Conservation (phyloP, 1,284 basidiomycete genomes). For the Erythrobasidium hasegawianum region DNA sequence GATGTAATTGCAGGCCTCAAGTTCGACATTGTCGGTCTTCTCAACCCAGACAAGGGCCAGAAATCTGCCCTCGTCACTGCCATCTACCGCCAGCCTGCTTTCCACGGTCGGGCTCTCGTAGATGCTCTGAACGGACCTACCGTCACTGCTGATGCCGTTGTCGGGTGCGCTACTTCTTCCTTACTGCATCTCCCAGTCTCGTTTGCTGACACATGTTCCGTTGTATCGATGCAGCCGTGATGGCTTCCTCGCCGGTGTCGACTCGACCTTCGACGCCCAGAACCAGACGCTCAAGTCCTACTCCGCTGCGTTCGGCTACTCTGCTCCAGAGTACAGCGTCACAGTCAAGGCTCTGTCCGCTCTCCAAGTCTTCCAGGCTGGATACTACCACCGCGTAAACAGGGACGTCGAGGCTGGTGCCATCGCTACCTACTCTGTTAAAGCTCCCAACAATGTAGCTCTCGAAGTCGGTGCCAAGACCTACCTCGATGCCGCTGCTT, state of each 20-base stretch:
- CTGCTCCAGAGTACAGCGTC: slow-evolving; percentile 93
- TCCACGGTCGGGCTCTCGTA: slow-evolving; percentile 86
- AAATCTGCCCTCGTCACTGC: slow-evolving; percentile 77
- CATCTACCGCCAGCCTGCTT: slow-evolving; percentile 92
- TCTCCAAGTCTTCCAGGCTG: slow-evolving; percentile 87
- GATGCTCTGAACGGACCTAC: slow-evolving; percentile 98
- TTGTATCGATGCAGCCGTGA: slow-evolving; percentile 74
- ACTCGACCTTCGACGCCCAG: slow-evolving; percentile 94
- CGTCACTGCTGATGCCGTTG: slow-evolving; percentile 84
- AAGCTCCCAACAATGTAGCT: slow-evolving; percentile 79
- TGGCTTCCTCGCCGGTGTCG: slow-evolving; percentile 94
- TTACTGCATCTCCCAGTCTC: too few relatives aligned
- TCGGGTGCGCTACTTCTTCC: slow-evolving; percentile 4
- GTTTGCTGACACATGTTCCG: too few relatives aligned
- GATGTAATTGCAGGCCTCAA: too few relatives aligned
- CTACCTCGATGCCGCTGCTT: slow-evolving; percentile 53
- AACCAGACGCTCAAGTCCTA: slow-evolving; percentile 89
- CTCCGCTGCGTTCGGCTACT: slow-evolving; percentile 87
- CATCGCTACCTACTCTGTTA: slow-evolving; percentile 92
- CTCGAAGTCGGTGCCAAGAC: slow-evolving; percentile 97
- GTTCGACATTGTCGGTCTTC: slow-evolving; percentile 79
- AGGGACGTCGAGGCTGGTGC: slow-evolving; percentile 95
- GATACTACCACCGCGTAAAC: slow-evolving; percentile 98
- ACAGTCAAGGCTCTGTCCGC: slow-evolving; percentile 94
- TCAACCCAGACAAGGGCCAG: slow-evolving; percentile 72